Conservation (phyloP, 805 yeast genomes). For the Ogataea thermomethanolica region DNA sequence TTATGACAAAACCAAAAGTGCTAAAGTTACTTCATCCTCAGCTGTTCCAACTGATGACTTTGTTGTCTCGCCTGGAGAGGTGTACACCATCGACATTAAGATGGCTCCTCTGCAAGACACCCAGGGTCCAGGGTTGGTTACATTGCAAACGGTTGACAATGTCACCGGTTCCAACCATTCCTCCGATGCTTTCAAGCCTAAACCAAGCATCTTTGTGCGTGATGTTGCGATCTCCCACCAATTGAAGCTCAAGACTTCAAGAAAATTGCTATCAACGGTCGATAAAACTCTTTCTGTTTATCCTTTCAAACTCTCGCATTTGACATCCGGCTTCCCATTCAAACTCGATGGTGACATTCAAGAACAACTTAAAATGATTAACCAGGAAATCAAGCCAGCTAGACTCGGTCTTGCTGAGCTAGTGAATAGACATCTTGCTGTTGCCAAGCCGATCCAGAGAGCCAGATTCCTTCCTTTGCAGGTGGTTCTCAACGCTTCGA, state of each 20-base stretch:
- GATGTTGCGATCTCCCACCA: slow-evolving; percentile 82
- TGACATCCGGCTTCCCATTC: slow-evolving; percentile 61
- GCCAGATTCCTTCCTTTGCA: slow-evolving; percentile 73
- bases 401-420: slow-evolving; percentile 80
- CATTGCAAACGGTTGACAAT: slow-evolving; percentile 63
- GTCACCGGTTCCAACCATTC: slow-evolving; percentile 60
- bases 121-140: slow-evolving; percentile 63
- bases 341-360: slow-evolving; percentile 35
- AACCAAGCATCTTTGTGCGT: slow-evolving; percentile 73
- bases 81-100: slow-evolving; percentile 76
- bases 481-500: slow-evolving; percentile 56
- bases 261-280: slow-evolving; percentile 64
- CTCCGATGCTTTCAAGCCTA: slow-evolving; percentile 48
- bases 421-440: slow-evolving; percentile 72
- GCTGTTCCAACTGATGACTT: slow-evolving; percentile 81
- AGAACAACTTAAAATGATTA: slow-evolving; percentile 43
- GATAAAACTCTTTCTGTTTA: slow-evolving; percentile 79
- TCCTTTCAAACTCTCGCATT: slow-evolving; percentile 83
- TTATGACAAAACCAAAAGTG: slow-evolving; percentile 35
- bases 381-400: slow-evolving; percentile 54
- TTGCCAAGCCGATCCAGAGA: slow-evolving; percentile 66
- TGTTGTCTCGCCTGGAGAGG: slow-evolving; percentile 74
- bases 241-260: slow-evolving; percentile 69
- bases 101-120: slow-evolving; percentile 58
- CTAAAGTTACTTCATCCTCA: slow-evolving; percentile 39